Conservation (phyloP, 2,329 filamentous ascomycete species). For the Aspergillus calidoustus region DNA sequence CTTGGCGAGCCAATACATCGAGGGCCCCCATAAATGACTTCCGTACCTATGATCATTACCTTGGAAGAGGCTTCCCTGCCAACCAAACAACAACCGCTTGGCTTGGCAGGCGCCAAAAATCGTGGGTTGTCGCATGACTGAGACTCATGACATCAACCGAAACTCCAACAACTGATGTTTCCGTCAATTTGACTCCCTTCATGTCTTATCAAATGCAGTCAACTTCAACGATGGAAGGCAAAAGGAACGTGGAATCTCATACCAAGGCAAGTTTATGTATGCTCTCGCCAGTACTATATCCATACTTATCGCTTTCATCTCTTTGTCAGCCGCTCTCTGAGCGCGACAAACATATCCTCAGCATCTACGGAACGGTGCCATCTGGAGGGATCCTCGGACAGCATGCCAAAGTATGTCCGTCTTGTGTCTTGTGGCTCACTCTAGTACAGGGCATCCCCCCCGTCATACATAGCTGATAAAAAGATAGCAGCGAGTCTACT, state of each 20-base stretch:
- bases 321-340: not conserved
- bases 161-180: too few species aligned
- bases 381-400: constrained; percentile 20
- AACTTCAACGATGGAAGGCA: not conserved
- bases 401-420: constrained; percentile 20
- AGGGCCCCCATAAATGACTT: too few species aligned
- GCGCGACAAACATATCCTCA: constrained; percentile 1
- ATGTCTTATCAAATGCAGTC: too few species aligned
- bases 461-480: constrained; percentile 12
- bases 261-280: not conserved
- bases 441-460: too few species aligned
- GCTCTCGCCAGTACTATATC: not conserved
- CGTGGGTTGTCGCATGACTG: too few species aligned
- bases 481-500: constrained; percentile 33
- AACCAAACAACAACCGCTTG: too few species aligned
- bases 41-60: too few species aligned
- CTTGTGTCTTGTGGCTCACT: not conserved
- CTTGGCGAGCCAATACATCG: too few species aligned
- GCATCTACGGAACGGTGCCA: constrained; percentile 24
- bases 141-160: too few species aligned
- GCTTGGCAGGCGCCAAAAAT: too few species aligned
- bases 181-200: too few species aligned
- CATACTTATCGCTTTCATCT: not conserved
- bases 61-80: too few species aligned
- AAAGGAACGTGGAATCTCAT: not conserved